A percentile compares a stretch with the other conserved stretches of the same genome.
Conservation (phyloP, 441 rosid species). For the Arabidopsis lyrata region DNA sequence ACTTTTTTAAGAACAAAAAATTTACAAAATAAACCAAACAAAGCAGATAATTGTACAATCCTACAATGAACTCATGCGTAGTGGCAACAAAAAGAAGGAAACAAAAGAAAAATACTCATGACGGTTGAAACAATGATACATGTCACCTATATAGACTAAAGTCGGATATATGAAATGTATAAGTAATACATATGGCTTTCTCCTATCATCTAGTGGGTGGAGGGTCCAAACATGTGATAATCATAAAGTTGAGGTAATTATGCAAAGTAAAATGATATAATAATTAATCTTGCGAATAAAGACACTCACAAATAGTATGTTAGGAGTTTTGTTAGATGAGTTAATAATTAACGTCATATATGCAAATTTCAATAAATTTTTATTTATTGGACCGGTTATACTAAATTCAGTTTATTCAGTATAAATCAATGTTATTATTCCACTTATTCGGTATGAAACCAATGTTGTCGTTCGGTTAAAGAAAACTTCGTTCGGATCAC, state of each 20-base stretch:
- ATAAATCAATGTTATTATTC: neutral
- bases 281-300: constrained; percentile 42
- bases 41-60: constrained; percentile 8
- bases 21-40: neutral
- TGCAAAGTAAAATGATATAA: constrained; percentile 39
- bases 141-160: constrained; percentile 36
- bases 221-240: constrained; percentile 55
- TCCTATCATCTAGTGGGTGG: constrained; percentile 47
- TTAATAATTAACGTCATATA: constrained; percentile 27
- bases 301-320: constrained; percentile 33
- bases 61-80: constrained; percentile 15
- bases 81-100: neutral
- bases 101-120: constrained; percentile 8
- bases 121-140: constrained; percentile 35
- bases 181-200: constrained; percentile 23
- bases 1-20: neutral
- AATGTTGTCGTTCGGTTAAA: neutral
- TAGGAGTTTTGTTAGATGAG: constrained; percentile 1
- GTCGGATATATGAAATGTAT: constrained; percentile 26
- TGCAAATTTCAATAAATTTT: neutral
- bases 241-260: constrained; percentile 44
- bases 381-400: neutral
- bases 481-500: neutral
- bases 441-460: neutral
- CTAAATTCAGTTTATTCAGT: neutral